Conservation (phyloP, 1,284 basidiomycete species). For the Sphaerobolus stellatus region DNA sequence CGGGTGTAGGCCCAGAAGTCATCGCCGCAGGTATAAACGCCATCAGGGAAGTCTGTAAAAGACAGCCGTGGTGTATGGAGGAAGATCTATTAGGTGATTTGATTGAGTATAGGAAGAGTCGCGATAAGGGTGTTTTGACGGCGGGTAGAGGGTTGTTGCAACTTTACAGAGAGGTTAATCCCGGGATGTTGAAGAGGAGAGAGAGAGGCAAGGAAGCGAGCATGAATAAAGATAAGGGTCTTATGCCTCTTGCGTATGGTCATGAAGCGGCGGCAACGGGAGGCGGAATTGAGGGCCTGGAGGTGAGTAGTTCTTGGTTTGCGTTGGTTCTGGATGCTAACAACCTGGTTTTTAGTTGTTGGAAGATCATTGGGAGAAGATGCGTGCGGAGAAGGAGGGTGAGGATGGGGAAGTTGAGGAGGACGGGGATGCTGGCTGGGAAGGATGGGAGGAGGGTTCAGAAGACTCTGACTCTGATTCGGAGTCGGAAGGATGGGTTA, state of each 20-base stretch:
- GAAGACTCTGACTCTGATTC: slow-evolving; percentile 64
- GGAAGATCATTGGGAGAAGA: slow-evolving; percentile 78
- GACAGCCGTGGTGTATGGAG: slow-evolving; percentile 97
- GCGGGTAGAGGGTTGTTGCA: slow-evolving; percentile 87
- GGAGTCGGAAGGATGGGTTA: slow-evolving; percentile 79
- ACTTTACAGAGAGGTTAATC: slow-evolving; percentile 96
- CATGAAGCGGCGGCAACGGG: slow-evolving; percentile 66
- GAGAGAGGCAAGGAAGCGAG: slow-evolving; percentile 88
- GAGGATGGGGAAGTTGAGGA: slow-evolving; percentile 52
- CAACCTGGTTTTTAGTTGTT: slow-evolving; percentile 56
- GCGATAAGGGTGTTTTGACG: slow-evolving; percentile 90
- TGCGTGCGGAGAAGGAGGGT: slow-evolving; percentile 59
- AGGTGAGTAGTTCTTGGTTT: slow-evolving; percentile 49
- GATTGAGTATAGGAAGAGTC: slow-evolving; percentile 92
- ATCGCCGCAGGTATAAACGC: slow-evolving; percentile 95
- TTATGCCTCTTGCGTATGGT: slow-evolving; percentile 78
- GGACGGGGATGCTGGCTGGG: slow-evolving; percentile 79
- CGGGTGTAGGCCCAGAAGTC: slow-evolving; percentile 94
- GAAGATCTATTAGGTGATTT: slow-evolving; percentile 91
- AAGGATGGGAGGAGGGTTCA: slow-evolving; percentile 87
- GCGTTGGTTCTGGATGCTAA: neutral
- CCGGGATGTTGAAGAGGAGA: slow-evolving; percentile 84
- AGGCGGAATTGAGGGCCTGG: slow-evolving; percentile 90
- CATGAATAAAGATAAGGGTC: slow-evolving; percentile 64
- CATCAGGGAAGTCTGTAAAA: slow-evolving; percentile 87